These are phyloP conservation scores for Tricholomella constricta DNA, from an alignment of 768 basidiomycete species.

Conservation along the genomic window DNA sequence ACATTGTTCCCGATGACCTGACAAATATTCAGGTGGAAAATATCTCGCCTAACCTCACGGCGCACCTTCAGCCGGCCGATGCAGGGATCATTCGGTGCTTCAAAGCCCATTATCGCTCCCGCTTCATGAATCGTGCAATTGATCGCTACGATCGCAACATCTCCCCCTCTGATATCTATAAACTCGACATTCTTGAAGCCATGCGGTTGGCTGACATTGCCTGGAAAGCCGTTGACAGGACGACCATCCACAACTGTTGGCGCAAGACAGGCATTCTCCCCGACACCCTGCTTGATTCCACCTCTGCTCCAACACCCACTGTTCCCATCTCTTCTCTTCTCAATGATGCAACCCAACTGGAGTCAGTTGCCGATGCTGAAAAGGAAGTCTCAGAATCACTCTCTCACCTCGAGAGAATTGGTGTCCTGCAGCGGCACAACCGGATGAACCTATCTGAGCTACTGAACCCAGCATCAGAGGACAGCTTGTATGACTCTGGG, in stretches of 20 bases:
- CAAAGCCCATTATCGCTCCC: conserved; percentile 1
- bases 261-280: conserved; percentile 28
- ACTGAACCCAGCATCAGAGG: conserved; percentile 5
- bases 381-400: conserved; percentile 10
- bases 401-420: neutral
- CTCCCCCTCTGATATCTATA: conserved; percentile 30
- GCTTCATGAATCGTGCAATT: conserved; percentile 24
- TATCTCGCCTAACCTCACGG: conserved; percentile 31
- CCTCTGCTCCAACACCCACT: conserved; percentile 5
- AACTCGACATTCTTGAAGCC: conserved; percentile 34
- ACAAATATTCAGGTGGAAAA: conserved; percentile 4
- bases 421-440: conserved; percentile 9
- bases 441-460: conserved; percentile 6
- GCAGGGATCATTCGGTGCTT: conserved; percentile 1
- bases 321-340: conserved; percentile 25
- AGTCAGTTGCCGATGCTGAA: neutral
- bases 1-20: neutral
- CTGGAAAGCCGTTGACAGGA: conserved; percentile 7
- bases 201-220: conserved; percentile 30
- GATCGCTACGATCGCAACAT: conserved; percentile 27
- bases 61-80: conserved; percentile 28
- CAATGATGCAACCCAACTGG: conserved; percentile 10
- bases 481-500: neutral
- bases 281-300: conserved; percentile 9
- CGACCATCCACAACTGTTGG: conserved; percentile 35